Evolutionary conservation across 2,329 filamentous ascomycete species (phyloP), one percentile per base, ranked within the genome.

Genomic region (Dactylonectria macrodidyma): DNA sequence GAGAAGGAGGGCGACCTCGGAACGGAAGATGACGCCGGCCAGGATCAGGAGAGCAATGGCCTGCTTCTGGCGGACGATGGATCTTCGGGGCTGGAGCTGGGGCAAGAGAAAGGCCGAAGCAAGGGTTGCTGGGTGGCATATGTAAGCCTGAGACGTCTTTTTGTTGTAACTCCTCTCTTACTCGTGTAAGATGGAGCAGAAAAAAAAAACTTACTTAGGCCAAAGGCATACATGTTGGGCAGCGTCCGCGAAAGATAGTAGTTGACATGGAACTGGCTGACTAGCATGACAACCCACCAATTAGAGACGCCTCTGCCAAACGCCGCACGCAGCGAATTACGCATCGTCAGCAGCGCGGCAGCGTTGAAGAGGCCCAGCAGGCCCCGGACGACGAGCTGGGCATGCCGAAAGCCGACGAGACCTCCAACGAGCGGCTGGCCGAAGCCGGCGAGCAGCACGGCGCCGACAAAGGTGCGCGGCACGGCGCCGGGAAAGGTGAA

Each of bases 161-260:
- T 48, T 30, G 5, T 16, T n/a, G 12, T 3, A 14, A 22, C 3
- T 6, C n/a, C 41, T 36, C n/a, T 12, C 46, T 47, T 50, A 24
- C 19, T 19, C 24, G 24, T 30, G n/a, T 26, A 11, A 26, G 38
- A 19, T n/a, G 24, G 30, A 41, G 14, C 30, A 8, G 14, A 10
- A 19, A 5, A 7, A 30, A 41, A 19, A 9, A 16, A 86, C 91
- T 81, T 85, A 95, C 92, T 94, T 66, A 98, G 83, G 10, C 90
- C 89, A 83, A 98, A 96, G 22, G 96, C 95, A 82, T 98, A 97
- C 92, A 97, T 97, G 79, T 99, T 99, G 2, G 96, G 96, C 71
- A 99, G 83, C 2, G 95, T 96, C 68, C 96, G 88, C 16, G 95
- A 96, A 14, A 95, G 92, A 84, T 99, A 99, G 81, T 94, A 99